Evolutionary conservation across 192 early-diverging fungal species (phyloP), one percentile per base, ranked within the genome.

Genomic region (Oehlia diaphana): DNA sequence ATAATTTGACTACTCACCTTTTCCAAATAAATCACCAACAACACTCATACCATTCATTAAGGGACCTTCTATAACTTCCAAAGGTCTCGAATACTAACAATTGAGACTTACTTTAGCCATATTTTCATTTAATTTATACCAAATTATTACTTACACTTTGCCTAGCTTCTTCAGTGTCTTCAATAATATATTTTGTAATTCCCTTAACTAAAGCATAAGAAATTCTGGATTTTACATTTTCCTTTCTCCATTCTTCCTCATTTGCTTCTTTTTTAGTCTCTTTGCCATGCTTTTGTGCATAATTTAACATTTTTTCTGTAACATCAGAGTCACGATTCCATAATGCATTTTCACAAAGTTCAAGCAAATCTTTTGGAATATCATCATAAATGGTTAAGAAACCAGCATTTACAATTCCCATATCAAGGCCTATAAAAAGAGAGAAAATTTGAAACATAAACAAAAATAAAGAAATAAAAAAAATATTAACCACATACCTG

Each of bases 391-490:
- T 96, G 58, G 96, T 95, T 86, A 97, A 87, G 89, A 95, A 95
- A 74, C 96, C 97, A 8, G 97, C 95, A 82, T 97, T 97, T 81
- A 98, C 97, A 78, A 98, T 98, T 81, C 97, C 97, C 97, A 98
- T 97, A 85, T 97, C 97, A 93, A 98, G 94, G 19, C 96, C 95
- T 37, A 85, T 92, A 93, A 19, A 49, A 67, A 66, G 19, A 31
- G 16, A 2, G 37, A 63, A 44, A 37, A 10, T 50, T 37, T 62
- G 1, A 9, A n/a, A 37, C 3, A 74, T n/a, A 21, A 33, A 23
- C 37, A 35, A 44, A 39, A 64, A n/a, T 19, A 37, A 12, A 64
- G 2, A 42, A n/a, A 65, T 42, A 12, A 47, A 73, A n/a, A 33
- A 10, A 35, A 28, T 7, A 31, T 13, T 50, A 3, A 31, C 14